Evolutionary conservation across 164 flowering plant genomes (phyloP).

Genomic region (Akebia trifoliata): DNA sequence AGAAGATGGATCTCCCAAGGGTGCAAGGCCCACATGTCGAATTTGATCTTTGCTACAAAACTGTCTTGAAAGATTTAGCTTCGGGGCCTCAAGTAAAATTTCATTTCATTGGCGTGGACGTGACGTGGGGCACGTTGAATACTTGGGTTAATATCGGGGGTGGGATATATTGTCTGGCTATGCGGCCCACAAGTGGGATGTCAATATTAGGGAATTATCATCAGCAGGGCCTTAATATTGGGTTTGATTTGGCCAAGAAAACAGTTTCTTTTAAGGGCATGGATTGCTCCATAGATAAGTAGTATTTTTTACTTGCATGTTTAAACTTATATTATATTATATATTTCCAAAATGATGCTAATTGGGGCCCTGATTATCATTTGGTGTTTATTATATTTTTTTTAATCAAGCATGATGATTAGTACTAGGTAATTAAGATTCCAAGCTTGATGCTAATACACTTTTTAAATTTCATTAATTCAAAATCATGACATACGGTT

Average conservation of each 20-base stretch:
- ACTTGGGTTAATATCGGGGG: too few species aligned
- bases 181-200: background rate
- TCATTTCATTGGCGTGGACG: background rate
- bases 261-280: background rate
- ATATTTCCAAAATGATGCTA: too few species aligned
- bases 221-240: background rate
- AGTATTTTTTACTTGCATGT: too few species aligned
- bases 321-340: too few species aligned
- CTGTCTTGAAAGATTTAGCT: background rate
- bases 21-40: background rate
- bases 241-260: background rate
- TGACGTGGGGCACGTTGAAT: background rate
- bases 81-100: background rate
- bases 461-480: too few species aligned
- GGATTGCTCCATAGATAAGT: conserved; percentile 3
- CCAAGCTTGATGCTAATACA: too few species aligned
- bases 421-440: too few species aligned
- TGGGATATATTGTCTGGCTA: background rate
- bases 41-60: background rate
- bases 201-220: background rate
- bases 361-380: too few species aligned
- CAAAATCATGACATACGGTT: too few species aligned
- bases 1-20: background rate
- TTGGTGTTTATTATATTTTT: too few species aligned
- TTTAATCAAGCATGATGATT: too few species aligned